Evolutionary conservation across 192 early-diverging fungal genomes (phyloP), one percentile per base, ranked within the genome.

Genomic region (Coemansia sp.): DNA sequence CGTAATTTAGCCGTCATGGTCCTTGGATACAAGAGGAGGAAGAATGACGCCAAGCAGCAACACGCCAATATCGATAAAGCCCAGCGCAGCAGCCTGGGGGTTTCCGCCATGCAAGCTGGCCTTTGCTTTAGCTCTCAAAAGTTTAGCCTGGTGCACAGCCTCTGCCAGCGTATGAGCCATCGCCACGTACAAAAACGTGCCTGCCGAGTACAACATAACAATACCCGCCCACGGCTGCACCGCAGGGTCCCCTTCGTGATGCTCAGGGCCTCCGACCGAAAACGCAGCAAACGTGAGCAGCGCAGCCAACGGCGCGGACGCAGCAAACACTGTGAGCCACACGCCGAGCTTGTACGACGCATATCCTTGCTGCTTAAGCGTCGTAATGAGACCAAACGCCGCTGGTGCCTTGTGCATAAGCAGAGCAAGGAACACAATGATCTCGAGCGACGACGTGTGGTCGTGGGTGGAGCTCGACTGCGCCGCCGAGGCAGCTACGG

Each of bases 331-430:
- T 7, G 87, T 71, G 25, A 98, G 82, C 64, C 93, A 90, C 23
- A 88, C 80, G 26, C 87, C 85, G 48, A 95, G 85, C 55, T 84
- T 83, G 14, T 83, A 80, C 34, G 78, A 73, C 7, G 84, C 81
- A 59, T 86, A 78, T 3, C 93, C 88, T 57, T 93, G 87, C 59
- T 87, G 83, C 55, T 96, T 77, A 17, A 98, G 82, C n/a, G 92
- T 89, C 1, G 92, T 95, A 17, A 90, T 84, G 8, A 98, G 83
- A 0, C 93, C 94, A 74, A 98, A 94, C 0, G 96, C 93, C 5
- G 91, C 87, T 1, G 96, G 96, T 5, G 93, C 94, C 76, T 98
- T 98, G 84, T 98, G 96, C 25, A 98, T 78, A 85, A 96, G 90
- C 60, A 98, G 93, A 4, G 96, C 96, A 17, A 98, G 52, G 67